Percentiles rank a stretch among this genome's conserved stretches.
Evolutionary conservation across 208 protist species (phyloP).

Genomic region (Phytomonas sp.): DNA sequence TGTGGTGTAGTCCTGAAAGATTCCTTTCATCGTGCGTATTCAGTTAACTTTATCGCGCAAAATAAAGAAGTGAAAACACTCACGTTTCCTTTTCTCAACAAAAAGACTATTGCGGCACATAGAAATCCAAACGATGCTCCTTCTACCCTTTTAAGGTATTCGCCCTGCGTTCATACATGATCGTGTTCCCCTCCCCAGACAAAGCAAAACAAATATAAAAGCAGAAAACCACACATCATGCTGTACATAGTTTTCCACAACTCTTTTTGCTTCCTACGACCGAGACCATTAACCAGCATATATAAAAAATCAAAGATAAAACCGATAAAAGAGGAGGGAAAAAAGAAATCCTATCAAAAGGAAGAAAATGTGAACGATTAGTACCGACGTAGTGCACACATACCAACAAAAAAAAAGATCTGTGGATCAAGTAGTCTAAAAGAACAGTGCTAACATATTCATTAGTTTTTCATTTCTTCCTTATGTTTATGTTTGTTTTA

Average conservation of each 20-base stretch:
- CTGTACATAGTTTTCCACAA: not conserved
- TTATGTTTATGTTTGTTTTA: not conserved
- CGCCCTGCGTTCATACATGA: not conserved
- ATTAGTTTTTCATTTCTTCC: constrained; percentile 10
- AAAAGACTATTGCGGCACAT: too few relatives aligned
- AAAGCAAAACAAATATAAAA: constrained; percentile 6
- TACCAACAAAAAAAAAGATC: not conserved
- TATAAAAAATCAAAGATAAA: not conserved
- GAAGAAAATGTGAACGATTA: not conserved
- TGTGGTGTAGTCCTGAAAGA: too few relatives aligned
- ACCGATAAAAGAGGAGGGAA: not conserved
- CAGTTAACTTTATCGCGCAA: too few relatives aligned
- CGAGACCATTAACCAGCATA: not conserved
- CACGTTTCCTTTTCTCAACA: too few relatives aligned
- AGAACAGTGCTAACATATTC: not conserved
- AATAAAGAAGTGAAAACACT: too few relatives aligned
- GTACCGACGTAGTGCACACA: not conserved
- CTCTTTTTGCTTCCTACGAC: not conserved
- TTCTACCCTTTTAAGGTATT: not conserved
- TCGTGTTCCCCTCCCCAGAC: not conserved
- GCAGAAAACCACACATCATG: not conserved
- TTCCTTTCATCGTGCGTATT: too few relatives aligned
- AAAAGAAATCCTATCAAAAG: not conserved
- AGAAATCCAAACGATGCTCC: not conserved
- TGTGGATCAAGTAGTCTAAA: not conserved